Evolutionary conservation across 106 monocot species (phyloP).

Genomic region (Dendrobium nobile): DNA sequence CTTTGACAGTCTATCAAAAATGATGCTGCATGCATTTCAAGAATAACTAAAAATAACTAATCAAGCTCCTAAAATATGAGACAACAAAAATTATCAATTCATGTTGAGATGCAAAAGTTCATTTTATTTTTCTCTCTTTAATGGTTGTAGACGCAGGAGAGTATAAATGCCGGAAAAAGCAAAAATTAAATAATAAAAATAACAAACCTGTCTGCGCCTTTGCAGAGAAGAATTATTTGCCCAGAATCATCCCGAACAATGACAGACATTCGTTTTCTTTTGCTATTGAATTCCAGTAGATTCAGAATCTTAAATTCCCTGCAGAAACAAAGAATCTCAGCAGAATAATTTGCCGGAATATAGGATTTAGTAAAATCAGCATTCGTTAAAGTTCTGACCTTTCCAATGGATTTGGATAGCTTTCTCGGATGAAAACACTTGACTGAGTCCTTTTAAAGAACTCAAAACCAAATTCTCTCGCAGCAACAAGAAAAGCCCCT

Average conservation of each 20-base stretch:
- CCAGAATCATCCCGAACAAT: slow-evolving; percentile 49
- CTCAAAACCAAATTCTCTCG: slow-evolving; percentile 76
- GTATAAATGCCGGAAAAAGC: not conserved
- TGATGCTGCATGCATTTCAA: slow-evolving; percentile 30
- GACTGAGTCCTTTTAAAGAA: slow-evolving; percentile 67
- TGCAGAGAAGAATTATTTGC: slow-evolving; percentile 58
- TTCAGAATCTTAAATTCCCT: slow-evolving; percentile 69
- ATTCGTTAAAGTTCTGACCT: slow-evolving; percentile 25
- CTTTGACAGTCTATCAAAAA: slow-evolving; percentile 42
- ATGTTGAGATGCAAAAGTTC: not conserved
- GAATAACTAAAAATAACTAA: not conserved
- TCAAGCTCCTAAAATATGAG: not conserved
- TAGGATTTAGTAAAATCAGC: not conserved
- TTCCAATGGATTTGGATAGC: slow-evolving; percentile 27
- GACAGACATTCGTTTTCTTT: slow-evolving; percentile 77
- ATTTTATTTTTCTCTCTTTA: too few relatives aligned
- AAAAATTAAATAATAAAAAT: not conserved
- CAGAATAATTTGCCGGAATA: not conserved
- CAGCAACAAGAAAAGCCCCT: slow-evolving; percentile 73
- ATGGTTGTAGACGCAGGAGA: not conserved
- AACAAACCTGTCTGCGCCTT: slow-evolving; percentile 70
- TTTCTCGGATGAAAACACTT: slow-evolving; percentile 55
- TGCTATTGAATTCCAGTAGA: slow-evolving; percentile 67
- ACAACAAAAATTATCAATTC: not conserved
- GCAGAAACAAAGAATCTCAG: slow-evolving; percentile 2